Evolutionary conservation across 176 grass and related monocot genomes (phyloP), one percentile per base, ranked within the genome.

Genomic region (Avena sativa): DNA sequence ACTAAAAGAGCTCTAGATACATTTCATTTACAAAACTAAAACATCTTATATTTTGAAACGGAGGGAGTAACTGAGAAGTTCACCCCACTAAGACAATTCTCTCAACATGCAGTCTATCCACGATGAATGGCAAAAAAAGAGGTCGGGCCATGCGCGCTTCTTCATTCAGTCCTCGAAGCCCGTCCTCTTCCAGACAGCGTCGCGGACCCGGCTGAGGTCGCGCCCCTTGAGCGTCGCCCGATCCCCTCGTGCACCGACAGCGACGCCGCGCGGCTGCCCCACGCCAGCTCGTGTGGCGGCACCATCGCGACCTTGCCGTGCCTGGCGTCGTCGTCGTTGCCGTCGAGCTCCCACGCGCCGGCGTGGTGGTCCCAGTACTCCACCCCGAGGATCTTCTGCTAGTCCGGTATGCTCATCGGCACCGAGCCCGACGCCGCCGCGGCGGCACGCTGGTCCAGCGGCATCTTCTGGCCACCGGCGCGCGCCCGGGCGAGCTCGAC

Each of bases 161-260:
- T 12, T 16, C 8, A n/a, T 67, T 5, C 90, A 98, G 83, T 95
- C 91, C 89, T 95, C 86, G 87, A 98, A 98, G 46, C 96, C 96
- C 57, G 92, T 98, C 87, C 73, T 84, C 87, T 98, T 93, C 96
- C 96, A 98, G 21, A 98, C 91, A n/a, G 93, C 96, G 76, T 98
- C 93, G 12, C 96, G 88, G 70, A 98, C 92, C 3, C 93, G 88
- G 86, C 96, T 95, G 84, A 98, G 90, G 87, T 98, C 96, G 3
- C 93, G 92, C 16, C 96, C 96, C 89, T 98, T 98, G 50, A 98
- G 96, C 47, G 96, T 98, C 96, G 44, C 3, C 96, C 96, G 71
- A 94, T 50, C 81, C 96, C 96, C 85, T 98, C 93, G 56, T 98
- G 93, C 82, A 98, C 96, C 82, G 96, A 98, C 75, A 92, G 40